Base-by-base conservation (phyloP, 768 basidiomycete species). In the Psilocybe cyanescens region DNA sequence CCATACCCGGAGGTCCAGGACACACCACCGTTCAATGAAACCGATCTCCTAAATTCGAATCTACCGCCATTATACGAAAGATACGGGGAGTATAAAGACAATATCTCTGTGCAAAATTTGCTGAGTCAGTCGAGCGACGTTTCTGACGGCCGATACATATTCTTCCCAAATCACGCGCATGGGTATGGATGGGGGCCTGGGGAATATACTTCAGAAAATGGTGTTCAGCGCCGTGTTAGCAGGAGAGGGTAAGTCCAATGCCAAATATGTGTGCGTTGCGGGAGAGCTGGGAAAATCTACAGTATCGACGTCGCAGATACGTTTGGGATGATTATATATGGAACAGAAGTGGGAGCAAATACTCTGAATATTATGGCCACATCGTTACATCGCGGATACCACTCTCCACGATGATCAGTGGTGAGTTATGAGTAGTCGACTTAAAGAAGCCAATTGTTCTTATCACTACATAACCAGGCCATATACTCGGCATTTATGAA, bases 301-400 rank as follows among this genome's bases (percentile, higher is more conserved):
- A 24, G 2, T 24, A 24, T 24, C 24, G 24, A 24, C 24, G 24
- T 24, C 24, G n/a, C 41, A 85, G 83, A 2, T 82, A 82, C 45
- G 87, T 87, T 8, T 86, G 85, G 65, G 78, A 86, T 57, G 82
- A 88, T 53, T 86, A 84, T 63, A 83, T 84, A 0, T 88, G 86
- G 87, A 71, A 77, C 2, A 72, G 70, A 3, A 73, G 78, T 9
- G 73, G 74, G 0, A 71, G 72, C 8, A 78, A 81, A 7, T 84
- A 83, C 52, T 74, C 78, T 0, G 72, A 74, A 0, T 88, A 81
- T 24, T 24, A 83, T 56, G 82, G 80, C n/a, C 81, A 79, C 46
- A 62, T 72, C 3, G 83, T 85, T 59, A 83, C 86, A 31, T 78
- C 83, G 0, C 79, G 78, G 0, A 81, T 86, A 44, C 87, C 87